A percentile compares a stretch with the other conserved stretches of the same genome.
phyloP scores from a whole-genome alignment of 2,329 filamentous ascomycete genomes.

The Rhexocercosporidium sp. region DNA sequence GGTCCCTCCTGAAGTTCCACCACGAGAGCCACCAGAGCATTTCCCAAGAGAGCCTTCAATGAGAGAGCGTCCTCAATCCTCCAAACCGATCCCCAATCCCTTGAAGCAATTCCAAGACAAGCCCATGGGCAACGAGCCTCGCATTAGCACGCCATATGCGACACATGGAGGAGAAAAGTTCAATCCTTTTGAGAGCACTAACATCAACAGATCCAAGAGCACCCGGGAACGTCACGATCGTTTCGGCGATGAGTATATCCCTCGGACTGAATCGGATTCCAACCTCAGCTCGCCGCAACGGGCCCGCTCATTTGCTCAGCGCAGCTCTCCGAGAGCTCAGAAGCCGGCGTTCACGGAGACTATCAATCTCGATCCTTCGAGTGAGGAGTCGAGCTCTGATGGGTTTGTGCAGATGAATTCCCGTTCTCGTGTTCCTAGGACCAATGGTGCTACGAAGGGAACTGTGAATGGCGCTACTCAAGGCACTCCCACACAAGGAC shows the following conservation, averaged over 20 bases:
- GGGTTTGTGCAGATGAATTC: slow-evolving; percentile 20
- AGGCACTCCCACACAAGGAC: slow-evolving; percentile 6
- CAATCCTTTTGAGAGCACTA: slow-evolving; percentile 56
- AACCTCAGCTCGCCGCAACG: slow-evolving; percentile 33
- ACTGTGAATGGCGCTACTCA: slow-evolving; percentile 22
- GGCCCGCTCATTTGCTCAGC: slow-evolving; percentile 26
- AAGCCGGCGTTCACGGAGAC: slow-evolving; percentile 8
- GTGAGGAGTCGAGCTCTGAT: slow-evolving; percentile 26
- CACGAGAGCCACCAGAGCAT: slow-evolving; percentile 24
- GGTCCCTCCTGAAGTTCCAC: slow-evolving; percentile 34
- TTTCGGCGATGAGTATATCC: slow-evolving; percentile 21
- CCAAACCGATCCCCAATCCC: slow-evolving; percentile 46
- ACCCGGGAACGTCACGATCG: slow-evolving; percentile 29
- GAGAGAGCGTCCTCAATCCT: slow-evolving; percentile 8
- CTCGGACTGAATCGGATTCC: slow-evolving; percentile 38
- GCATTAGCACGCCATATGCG: slow-evolving; percentile 63
- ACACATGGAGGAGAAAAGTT: slow-evolving; percentile 63
- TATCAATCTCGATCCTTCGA: slow-evolving; percentile 15
- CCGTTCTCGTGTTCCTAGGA: slow-evolving; percentile 9
- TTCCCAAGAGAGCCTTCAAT: slow-evolving; percentile 9
- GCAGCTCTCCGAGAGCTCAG: slow-evolving; percentile 1
- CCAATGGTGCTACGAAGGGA: slow-evolving; percentile 7
- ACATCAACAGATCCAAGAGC: slow-evolving; percentile 41
- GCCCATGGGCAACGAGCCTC: slow-evolving; percentile 48
- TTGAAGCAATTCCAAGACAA: slow-evolving; percentile 53